Evolutionary conservation across 495 filamentous ascomycete species (phyloP).

Genomic region (Penicillium dipodomyicola): DNA sequence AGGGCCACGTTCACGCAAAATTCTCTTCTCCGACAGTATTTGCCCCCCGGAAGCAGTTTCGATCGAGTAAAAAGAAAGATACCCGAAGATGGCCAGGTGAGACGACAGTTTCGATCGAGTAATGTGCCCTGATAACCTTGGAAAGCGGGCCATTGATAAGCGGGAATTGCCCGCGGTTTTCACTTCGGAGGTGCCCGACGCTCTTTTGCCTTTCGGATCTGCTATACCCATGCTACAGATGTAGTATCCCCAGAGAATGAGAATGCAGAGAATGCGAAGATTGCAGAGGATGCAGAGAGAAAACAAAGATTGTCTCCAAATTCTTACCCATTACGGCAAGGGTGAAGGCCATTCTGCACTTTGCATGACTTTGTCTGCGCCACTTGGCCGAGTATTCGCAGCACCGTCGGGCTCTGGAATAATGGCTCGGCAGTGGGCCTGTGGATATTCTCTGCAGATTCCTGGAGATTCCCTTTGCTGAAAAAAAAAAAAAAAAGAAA

Average conservation of each 20-base stretch:
- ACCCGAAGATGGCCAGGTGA: background rate
- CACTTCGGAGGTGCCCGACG: conserved; percentile 2
- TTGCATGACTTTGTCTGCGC: background rate
- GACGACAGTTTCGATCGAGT: conserved; percentile 1
- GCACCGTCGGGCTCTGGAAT: background rate
- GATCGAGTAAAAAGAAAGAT: conserved; percentile 9
- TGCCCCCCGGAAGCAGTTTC: conserved; percentile 15
- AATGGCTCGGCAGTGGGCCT: conserved; percentile 2
- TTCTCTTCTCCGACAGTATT: conserved; percentile 1
- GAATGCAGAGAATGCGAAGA: background rate
- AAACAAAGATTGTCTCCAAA: background rate
- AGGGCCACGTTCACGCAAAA: background rate
- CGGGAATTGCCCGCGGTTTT: background rate
- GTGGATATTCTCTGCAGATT: background rate
- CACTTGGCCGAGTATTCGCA: background rate
- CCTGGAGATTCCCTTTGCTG: background rate
- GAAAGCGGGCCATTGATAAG: conserved; percentile 2
- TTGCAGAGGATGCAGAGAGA: background rate
- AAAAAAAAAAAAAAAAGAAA: no score
- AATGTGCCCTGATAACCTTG: background rate
- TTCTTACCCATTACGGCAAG: background rate
- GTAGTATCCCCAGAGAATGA: background rate
- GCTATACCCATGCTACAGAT: background rate
- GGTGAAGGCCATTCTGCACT: background rate
- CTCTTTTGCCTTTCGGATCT: background rate